A percentile compares a stretch with the other conserved stretches of the same genome.
These are phyloP conservation scores for Diaporthe humulicola DNA, from an alignment of 2,329 filamentous ascomycete genomes.

Conservation along the genomic window DNA sequence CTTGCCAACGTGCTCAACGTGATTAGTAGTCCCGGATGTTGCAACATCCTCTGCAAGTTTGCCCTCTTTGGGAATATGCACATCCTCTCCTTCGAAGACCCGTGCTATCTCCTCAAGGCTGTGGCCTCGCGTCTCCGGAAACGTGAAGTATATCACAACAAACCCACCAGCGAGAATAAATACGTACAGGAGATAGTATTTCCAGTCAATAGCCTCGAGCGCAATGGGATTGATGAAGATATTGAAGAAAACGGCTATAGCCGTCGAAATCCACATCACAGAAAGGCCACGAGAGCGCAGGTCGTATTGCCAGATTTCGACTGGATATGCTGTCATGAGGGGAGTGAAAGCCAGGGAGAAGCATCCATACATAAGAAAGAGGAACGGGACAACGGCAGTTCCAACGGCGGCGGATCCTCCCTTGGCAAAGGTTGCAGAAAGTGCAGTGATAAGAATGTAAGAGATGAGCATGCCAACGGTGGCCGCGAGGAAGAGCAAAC, in stretches of 20 bases:
- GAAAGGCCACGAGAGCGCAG: slow-evolving; percentile 62
- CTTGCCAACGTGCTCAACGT: background rate
- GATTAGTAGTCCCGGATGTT: background rate
- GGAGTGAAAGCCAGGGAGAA: slow-evolving; percentile 27
- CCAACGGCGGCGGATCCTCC: background rate
- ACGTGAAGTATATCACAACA: slow-evolving; percentile 37
- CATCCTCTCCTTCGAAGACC: slow-evolving; percentile 6
- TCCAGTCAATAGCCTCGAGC: slow-evolving; percentile 41
- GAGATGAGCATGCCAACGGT: slow-evolving; percentile 38
- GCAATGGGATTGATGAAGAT: slow-evolving; percentile 41
- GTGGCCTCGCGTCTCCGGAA: slow-evolving; percentile 37
- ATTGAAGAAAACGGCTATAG: slow-evolving; percentile 38
- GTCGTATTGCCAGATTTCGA: slow-evolving; percentile 62
- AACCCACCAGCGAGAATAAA: slow-evolving; percentile 31
- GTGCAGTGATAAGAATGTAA: slow-evolving; percentile 35
- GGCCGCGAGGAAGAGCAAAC: slow-evolving; percentile 44
- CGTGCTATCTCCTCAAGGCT: slow-evolving; percentile 15
- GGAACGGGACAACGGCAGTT: slow-evolving; percentile 10
- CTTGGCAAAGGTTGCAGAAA: slow-evolving; percentile 34
- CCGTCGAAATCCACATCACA: slow-evolving; percentile 36
- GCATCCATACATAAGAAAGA: slow-evolving; percentile 16
- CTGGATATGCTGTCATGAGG: slow-evolving; percentile 54
- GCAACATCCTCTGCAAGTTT: background rate
- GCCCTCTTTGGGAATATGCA: background rate
- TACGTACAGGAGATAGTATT: slow-evolving; percentile 43